Conservation (phyloP, 768 basidiomycete genomes). For the Lentinula detonsa region DNA sequence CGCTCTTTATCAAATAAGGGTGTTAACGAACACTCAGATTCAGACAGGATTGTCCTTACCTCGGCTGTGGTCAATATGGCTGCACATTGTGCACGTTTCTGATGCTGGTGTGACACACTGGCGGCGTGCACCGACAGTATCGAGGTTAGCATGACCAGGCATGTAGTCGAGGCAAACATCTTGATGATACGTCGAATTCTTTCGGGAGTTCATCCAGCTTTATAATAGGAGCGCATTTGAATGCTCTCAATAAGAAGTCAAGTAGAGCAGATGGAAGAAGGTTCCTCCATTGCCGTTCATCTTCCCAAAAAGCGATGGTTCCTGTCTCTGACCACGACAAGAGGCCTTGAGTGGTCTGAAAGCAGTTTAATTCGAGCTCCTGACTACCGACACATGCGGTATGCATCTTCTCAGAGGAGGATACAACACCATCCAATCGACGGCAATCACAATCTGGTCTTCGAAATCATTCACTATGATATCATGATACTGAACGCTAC, state of each 20-base stretch:
- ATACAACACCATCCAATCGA: not conserved
- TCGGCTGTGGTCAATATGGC: conserved; percentile 11
- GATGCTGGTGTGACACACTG: conserved; percentile 2
- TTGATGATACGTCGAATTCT: not conserved
- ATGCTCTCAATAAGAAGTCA: not conserved
- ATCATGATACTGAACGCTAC: not conserved
- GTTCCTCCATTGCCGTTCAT: not conserved
- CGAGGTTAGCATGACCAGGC: not conserved
- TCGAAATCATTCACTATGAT: not conserved
- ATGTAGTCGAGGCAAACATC: not conserved
- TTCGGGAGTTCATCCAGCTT: not conserved
- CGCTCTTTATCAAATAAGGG: not conserved
- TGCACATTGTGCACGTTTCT: conserved; percentile 14
- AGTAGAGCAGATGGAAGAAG: not conserved
- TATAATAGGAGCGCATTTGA: not conserved
- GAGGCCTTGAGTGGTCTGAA: not conserved
- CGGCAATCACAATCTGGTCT: not conserved
- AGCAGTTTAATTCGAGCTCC: not conserved
- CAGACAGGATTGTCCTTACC: not conserved
- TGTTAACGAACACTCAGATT: not conserved
- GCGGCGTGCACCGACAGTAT: conserved; percentile 6
- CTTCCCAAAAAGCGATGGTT: not conserved
- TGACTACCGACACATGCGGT: not conserved
- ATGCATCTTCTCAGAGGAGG: not conserved
- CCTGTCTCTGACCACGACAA: not conserved